Conservation (phyloP, 352 stramenopile species). For the Phytophthora aleatoria region DNA sequence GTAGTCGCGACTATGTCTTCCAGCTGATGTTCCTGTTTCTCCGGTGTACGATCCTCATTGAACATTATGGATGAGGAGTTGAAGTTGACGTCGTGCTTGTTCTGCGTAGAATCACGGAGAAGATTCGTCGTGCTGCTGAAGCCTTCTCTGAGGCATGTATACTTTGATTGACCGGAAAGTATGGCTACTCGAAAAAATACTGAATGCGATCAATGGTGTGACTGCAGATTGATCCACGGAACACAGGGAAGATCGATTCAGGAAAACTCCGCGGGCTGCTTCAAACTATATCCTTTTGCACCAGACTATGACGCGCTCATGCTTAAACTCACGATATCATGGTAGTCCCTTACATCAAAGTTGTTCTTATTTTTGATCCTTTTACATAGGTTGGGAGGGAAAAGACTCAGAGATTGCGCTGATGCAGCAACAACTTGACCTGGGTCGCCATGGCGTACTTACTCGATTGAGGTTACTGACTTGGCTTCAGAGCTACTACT, state of each 20-base stretch:
- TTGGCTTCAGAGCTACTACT: conserved; percentile 50
- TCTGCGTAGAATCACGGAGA: conserved; percentile 45
- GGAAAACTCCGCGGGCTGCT: conserved; percentile 52
- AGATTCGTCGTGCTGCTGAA: conserved; percentile 58
- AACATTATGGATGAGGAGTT: background rate
- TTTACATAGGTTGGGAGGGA: conserved; percentile 57
- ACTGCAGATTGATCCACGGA: conserved; percentile 46
- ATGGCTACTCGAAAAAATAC: background rate
- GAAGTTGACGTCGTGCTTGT: conserved; percentile 3
- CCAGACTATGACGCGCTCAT: conserved; percentile 1
- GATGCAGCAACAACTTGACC: conserved; percentile 64
- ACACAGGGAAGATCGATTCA: conserved; percentile 47
- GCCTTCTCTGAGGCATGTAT: conserved; percentile 46
- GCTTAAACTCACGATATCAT: background rate
- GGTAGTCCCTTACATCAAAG: conserved; percentile 31
- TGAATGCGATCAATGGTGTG: background rate
- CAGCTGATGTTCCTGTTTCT: conserved; percentile 21
- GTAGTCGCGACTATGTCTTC: conserved; percentile 31
- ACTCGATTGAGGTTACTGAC: conserved; percentile 44
- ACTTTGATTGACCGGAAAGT: background rate
- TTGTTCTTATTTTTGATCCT: conserved; percentile 6
- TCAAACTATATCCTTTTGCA: conserved; percentile 63
- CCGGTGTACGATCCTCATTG: conserved; percentile 21
- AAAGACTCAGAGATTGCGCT: conserved; percentile 41
- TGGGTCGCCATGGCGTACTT: conserved; percentile 43